A percentile compares a stretch with the other conserved stretches of the same genome.
Evolutionary conservation across 192 early-diverging fungal species (phyloP).

Genomic region (Entomortierella lignicola): DNA sequence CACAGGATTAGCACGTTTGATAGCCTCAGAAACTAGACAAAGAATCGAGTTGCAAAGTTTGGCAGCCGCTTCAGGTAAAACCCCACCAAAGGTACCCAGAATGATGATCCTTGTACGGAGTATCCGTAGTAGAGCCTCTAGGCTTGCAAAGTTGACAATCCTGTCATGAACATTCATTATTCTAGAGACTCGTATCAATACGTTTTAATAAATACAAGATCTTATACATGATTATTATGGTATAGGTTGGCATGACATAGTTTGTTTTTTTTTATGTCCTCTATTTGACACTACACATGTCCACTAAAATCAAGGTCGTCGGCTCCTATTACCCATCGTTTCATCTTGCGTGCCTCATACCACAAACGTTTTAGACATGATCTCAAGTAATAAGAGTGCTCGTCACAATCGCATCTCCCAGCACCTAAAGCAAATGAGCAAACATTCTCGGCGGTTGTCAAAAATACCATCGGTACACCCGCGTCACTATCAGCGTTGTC

Average conservation of each 20-base stretch:
- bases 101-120: constrained; percentile 66
- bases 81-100: constrained; percentile 20
- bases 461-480: constrained; percentile 37
- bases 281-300: constrained; percentile 1
- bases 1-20: constrained; percentile 56
- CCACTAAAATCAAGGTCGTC: constrained; percentile 21
- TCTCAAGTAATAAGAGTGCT: constrained; percentile 28
- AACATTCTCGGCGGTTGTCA: constrained; percentile 27
- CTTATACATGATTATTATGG: background rate
- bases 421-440: constrained; percentile 34
- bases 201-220: background rate
- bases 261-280: background rate
- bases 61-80: background rate
- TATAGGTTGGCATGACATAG: background rate
- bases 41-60: constrained; percentile 10
- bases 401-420: constrained; percentile 36
- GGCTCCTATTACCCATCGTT: constrained; percentile 38
- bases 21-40: constrained; percentile 50
- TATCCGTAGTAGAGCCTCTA: constrained; percentile 58
- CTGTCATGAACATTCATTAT: constrained; percentile 9
- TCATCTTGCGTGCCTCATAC: constrained; percentile 31
- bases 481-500: background rate
- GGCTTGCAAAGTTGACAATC: constrained; percentile 61
- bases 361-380: constrained; percentile 32
- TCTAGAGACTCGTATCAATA: background rate